Percentiles rank a stretch among this genome's conserved stretches.
These are phyloP conservation scores for Venturia aucupariae DNA, from an alignment of 2,329 filamentous ascomycete genomes.

Conservation along the genomic window DNA sequence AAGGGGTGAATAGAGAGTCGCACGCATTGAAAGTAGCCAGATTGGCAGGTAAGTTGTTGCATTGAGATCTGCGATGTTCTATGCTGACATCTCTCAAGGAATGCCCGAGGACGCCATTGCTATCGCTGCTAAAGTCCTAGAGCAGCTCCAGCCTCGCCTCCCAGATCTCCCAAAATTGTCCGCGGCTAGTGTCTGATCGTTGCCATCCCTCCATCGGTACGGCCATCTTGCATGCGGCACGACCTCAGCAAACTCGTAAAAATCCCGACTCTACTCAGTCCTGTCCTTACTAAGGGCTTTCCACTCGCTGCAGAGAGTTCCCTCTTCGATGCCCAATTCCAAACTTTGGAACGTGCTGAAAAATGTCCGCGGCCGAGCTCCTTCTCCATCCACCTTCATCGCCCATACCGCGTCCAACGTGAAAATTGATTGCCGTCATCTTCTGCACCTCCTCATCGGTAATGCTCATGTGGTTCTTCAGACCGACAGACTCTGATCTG, in stretches of 20 bases:
- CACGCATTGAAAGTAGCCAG: slow-evolving; percentile 93
- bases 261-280: not conserved
- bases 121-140: slow-evolving; percentile 54
- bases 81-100: slow-evolving; percentile 27
- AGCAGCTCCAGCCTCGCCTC: slow-evolving; percentile 18
- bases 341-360: not conserved
- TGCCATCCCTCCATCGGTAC: not conserved
- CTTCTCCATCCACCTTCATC: not conserved
- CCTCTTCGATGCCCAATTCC: not conserved
- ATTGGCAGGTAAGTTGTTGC: slow-evolving; percentile 49
- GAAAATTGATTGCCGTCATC: not conserved
- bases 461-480: not conserved
- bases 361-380: not conserved
- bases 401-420: not conserved
- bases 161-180: not conserved
- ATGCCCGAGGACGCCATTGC: slow-evolving; percentile 63
- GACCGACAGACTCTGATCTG: not conserved
- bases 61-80: not conserved
- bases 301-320: not conserved
- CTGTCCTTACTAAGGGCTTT: not conserved
- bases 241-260: too few relatives aligned
- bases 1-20: slow-evolving; percentile 74
- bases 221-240: too few relatives aligned
- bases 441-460: not conserved
- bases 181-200: not conserved